Conservation (phyloP, 1,284 basidiomycete genomes). For the Austroboletus niveus region DNA sequence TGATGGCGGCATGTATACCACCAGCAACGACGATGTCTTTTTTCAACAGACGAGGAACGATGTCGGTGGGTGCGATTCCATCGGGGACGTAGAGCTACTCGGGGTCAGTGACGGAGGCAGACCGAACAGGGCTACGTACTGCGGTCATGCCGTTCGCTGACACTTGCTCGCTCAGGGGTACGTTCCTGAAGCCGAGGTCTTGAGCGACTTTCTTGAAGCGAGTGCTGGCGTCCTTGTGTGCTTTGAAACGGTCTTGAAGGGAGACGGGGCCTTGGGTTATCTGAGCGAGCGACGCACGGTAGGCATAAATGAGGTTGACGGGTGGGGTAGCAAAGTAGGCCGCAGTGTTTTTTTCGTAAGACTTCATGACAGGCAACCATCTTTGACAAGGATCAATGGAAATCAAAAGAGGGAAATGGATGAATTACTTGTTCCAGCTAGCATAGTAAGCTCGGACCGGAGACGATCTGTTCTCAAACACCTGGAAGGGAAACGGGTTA, state of each 20-base stretch:
- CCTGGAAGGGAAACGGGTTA: conserved; percentile 36
- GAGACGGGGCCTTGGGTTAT: conserved; percentile 64
- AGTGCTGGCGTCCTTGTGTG: conserved; percentile 74
- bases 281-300: conserved; percentile 74
- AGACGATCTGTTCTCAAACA: conserved; percentile 67
- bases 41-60: conserved; percentile 68
- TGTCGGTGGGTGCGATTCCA: conserved; percentile 69
- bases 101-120: neutral
- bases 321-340: conserved; percentile 96
- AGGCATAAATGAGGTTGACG: conserved; percentile 92
- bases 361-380: conserved; percentile 93
- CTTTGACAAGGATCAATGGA: conserved; percentile 34
- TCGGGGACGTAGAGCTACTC: conserved; percentile 73
- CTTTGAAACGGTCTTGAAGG: conserved; percentile 77
- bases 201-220: conserved; percentile 73
- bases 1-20: conserved; percentile 85
- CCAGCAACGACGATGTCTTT: conserved; percentile 85
- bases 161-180: conserved; percentile 60
- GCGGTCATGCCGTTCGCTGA: conserved; percentile 96
- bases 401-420: neutral
- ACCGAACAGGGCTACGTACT: conserved; percentile 36
- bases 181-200: conserved; percentile 71
- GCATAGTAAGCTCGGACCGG: conserved; percentile 85
- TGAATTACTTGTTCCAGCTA: conserved; percentile 75
- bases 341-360: conserved; percentile 73